A percentile compares a stretch with the other conserved stretches of the same genome.
phyloP scores from a whole-genome alignment of 1,284 basidiomycete genomes.

The Trichosporon ovoides region DNA sequence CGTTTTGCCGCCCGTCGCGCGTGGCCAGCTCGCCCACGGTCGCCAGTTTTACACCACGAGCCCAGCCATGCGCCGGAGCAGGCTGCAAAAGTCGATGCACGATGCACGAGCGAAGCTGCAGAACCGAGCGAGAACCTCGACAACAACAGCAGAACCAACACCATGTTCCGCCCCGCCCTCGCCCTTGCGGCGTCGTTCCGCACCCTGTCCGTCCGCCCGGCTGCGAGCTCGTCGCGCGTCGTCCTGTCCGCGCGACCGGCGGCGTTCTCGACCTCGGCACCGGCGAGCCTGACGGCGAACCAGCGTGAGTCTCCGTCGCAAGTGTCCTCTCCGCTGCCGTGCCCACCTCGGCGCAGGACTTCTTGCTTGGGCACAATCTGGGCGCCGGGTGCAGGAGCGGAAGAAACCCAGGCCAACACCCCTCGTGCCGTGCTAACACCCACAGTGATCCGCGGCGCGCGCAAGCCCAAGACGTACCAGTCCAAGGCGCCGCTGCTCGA shows the following conservation, averaged over 20 bases:
- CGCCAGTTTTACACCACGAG: neutral
- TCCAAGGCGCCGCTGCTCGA: slow-evolving; percentile 73
- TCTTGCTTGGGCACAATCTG: too few species aligned
- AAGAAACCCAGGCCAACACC: too few species aligned
- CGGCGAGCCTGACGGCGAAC: slow-evolving; percentile 65
- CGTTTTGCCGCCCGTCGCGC: too few species aligned
- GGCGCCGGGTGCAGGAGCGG: too few species aligned
- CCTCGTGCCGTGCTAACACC: too few species aligned
- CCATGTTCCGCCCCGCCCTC: slow-evolving; percentile 21
- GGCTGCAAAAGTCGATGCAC: neutral
- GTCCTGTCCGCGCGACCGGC: slow-evolving; percentile 7
- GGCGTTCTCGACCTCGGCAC: slow-evolving; percentile 58
- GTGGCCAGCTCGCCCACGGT: neutral
- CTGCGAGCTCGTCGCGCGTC: slow-evolving; percentile 29
- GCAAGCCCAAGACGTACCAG: slow-evolving; percentile 40
- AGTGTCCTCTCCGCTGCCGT: neutral
- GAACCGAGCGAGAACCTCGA: neutral
- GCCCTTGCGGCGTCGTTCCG: slow-evolving; percentile 30
- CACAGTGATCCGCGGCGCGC: slow-evolving; percentile 37
- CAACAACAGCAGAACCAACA: slow-evolving; percentile 1
- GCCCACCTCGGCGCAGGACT: too few species aligned
- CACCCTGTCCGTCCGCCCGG: slow-evolving; percentile 26
- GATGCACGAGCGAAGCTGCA: neutral
- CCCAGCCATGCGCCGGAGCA: neutral
- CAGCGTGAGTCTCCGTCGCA: slow-evolving; percentile 57